A percentile compares a stretch with the other conserved stretches of the same genome.
These are phyloP conservation scores for Glonium stellatum DNA, from an alignment of 495 filamentous ascomycete genomes.

Conservation along the genomic window DNA sequence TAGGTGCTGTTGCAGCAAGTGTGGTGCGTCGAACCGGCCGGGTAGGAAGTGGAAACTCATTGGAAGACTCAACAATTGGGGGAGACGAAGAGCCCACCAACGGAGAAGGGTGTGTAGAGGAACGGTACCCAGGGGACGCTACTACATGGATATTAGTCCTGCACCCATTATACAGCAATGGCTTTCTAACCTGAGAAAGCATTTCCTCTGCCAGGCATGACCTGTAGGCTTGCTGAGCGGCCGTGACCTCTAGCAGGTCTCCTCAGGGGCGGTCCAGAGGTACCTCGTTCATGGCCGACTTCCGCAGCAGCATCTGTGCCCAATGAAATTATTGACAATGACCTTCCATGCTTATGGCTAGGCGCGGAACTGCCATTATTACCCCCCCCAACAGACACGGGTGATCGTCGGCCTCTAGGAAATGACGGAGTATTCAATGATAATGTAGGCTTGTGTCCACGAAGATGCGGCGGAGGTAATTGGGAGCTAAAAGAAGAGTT, in stretches of 20 bases:
- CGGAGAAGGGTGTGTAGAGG: slow-evolving; percentile 25
- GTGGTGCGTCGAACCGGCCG: slow-evolving; percentile 34
- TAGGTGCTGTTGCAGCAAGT: slow-evolving; percentile 22
- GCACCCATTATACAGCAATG: background rate
- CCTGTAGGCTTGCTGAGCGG: slow-evolving; percentile 78
- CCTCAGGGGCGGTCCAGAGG: slow-evolving; percentile 31
- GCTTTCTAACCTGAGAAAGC: slow-evolving; percentile 21
- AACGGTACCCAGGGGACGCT: slow-evolving; percentile 15
- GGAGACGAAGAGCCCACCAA: slow-evolving; percentile 20
- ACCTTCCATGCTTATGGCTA: slow-evolving; percentile 59
- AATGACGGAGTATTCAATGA: slow-evolving; percentile 49
- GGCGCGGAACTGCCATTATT: slow-evolving; percentile 17
- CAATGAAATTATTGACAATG: slow-evolving; percentile 92
- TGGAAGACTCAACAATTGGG: slow-evolving; percentile 17
- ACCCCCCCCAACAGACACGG: slow-evolving; percentile 13
- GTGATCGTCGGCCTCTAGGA: slow-evolving; percentile 24
- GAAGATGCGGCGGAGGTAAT: slow-evolving; percentile 29
- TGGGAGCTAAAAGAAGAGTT: slow-evolving; percentile 27
- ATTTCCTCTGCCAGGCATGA: slow-evolving; percentile 44
- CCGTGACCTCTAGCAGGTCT: slow-evolving; percentile 59
- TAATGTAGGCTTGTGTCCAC: slow-evolving; percentile 52
- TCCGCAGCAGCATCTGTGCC: slow-evolving; percentile 55
- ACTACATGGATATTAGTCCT: slow-evolving; percentile 4
- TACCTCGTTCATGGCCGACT: slow-evolving; percentile 38
- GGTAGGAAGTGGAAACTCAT: slow-evolving; percentile 22